Conservation (phyloP, 2,329 filamentous ascomycete species). For the Xylariaceae sp. region DNA sequence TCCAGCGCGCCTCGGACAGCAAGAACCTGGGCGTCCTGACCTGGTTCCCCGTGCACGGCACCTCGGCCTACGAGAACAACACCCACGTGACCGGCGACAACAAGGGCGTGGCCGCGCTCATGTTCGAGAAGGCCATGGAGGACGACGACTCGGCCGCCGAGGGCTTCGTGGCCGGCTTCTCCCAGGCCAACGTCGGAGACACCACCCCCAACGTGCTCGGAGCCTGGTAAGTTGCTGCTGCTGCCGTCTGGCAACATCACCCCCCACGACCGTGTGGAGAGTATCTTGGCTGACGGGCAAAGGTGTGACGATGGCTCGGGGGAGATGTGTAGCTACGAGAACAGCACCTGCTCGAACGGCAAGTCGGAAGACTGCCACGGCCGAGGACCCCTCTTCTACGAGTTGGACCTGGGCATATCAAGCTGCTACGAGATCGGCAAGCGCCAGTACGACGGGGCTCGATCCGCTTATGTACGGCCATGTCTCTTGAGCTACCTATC, state of each 20-base stretch:
- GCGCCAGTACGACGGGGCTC: constrained; percentile 57
- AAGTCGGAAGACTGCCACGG: constrained; percentile 53
- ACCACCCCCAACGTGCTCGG: constrained; percentile 79
- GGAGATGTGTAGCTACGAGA: constrained; percentile 59
- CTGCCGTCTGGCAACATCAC: too few species aligned
- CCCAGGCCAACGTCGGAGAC: constrained; percentile 84
- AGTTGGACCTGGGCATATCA: constrained; percentile 62
- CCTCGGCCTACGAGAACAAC: constrained; percentile 84
- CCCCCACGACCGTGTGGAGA: too few species aligned
- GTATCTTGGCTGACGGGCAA: too few species aligned
- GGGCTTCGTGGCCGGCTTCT: constrained; percentile 81
- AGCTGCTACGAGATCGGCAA: constrained; percentile 70
- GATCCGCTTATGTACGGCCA: constrained; percentile 33
- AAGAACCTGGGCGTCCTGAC: constrained; percentile 75
- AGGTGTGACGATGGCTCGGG: constrained; percentile 72
- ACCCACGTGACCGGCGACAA: constrained; percentile 85
- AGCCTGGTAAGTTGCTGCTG: constrained; percentile 53
- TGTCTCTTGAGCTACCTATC: too few species aligned
- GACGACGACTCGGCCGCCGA: constrained; percentile 45
- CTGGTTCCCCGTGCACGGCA: constrained; percentile 88
- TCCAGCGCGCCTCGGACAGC: constrained; percentile 61
- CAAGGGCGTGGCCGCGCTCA: constrained; percentile 79
- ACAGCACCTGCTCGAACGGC: constrained; percentile 69
- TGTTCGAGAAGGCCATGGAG: constrained; percentile 67
- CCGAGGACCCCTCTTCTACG: constrained; percentile 58